Conservation (phyloP, 192 early-diverging fungal genomes). For the Phlyctochytrium bullatum region DNA sequence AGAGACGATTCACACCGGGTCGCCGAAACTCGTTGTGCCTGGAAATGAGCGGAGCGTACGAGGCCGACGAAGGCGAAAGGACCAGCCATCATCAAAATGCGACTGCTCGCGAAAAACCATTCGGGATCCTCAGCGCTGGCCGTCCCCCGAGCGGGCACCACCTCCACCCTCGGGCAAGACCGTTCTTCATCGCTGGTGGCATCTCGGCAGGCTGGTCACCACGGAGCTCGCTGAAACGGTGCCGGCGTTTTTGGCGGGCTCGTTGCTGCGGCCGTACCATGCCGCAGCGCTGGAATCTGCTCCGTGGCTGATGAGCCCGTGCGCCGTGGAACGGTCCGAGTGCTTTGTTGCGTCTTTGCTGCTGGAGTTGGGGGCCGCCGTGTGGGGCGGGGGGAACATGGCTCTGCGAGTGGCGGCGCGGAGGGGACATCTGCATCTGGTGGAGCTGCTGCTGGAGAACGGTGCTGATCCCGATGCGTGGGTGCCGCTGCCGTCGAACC, state of each 20-base stretch:
- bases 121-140: too few relatives aligned
- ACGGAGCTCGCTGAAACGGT: constrained; percentile 5
- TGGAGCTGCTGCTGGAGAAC: constrained; percentile 16
- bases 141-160: too few relatives aligned
- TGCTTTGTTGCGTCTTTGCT: constrained; percentile 18
- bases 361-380: constrained; percentile 12
- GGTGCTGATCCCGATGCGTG: constrained; percentile 30
- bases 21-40: too few relatives aligned
- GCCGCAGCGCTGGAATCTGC: neutral
- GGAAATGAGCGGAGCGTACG: too few relatives aligned
- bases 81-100: neutral
- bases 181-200: neutral
- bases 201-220: neutral
- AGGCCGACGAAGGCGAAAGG: too few relatives aligned
- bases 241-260: too few relatives aligned
- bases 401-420: constrained; percentile 26
- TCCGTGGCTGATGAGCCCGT: neutral
- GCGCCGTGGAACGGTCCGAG: constrained; percentile 18
- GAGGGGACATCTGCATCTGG: constrained; percentile 27
- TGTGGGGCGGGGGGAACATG: constrained; percentile 27
- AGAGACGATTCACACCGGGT: too few relatives aligned
- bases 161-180: neutral
- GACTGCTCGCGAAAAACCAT: too few relatives aligned
- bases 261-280: too few relatives aligned
- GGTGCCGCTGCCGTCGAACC: constrained; percentile 1